phyloP scores from a whole-genome alignment of 768 basidiomycete species.

The Pulveroboletus sp. region DNA sequence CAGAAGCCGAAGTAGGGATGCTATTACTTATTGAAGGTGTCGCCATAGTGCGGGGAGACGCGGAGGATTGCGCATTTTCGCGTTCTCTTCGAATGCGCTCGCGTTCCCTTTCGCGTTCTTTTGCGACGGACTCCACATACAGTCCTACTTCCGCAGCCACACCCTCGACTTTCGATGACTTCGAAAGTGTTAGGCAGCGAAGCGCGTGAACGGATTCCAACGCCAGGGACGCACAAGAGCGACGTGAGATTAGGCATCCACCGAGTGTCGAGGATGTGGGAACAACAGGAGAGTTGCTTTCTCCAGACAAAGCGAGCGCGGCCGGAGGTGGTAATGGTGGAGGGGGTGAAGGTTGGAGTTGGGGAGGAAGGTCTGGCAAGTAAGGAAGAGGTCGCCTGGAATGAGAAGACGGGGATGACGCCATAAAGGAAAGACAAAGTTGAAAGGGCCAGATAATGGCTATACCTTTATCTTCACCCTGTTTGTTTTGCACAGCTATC shows the following conservation, averaged over 20 bases:
- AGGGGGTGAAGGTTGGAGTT: conserved; percentile 55
- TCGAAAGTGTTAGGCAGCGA: conserved; percentile 51
- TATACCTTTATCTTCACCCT: conserved; percentile 78
- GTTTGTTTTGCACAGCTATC: conserved; percentile 73
- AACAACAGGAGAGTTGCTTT: background rate
- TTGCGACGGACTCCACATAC: conserved; percentile 74
- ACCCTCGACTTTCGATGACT: conserved; percentile 45
- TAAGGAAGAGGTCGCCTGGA: conserved; percentile 45
- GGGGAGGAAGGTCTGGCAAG: conserved; percentile 63
- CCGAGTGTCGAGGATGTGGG: conserved; percentile 10
- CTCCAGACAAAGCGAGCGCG: conserved; percentile 14
- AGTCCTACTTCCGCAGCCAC: conserved; percentile 61
- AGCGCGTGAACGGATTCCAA: conserved; percentile 42
- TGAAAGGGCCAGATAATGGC: conserved; percentile 68
- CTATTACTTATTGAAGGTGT: conserved; percentile 22
- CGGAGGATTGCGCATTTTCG: conserved; percentile 41
- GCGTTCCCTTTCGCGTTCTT: conserved; percentile 75
- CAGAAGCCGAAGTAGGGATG: conserved; percentile 7
- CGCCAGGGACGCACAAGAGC: conserved; percentile 34
- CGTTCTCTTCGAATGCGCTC: conserved; percentile 69
- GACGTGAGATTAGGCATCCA: conserved; percentile 32
- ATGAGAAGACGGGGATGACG: conserved; percentile 34
- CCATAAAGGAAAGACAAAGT: conserved; percentile 51
- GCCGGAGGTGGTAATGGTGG: conserved; percentile 37
- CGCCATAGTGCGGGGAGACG: conserved; percentile 23